Percentiles rank a stretch among this genome's conserved stretches.
These are phyloP conservation scores for Plantago ovata DNA, from an alignment of 257 asterid genomes.

Conservation along the genomic window DNA sequence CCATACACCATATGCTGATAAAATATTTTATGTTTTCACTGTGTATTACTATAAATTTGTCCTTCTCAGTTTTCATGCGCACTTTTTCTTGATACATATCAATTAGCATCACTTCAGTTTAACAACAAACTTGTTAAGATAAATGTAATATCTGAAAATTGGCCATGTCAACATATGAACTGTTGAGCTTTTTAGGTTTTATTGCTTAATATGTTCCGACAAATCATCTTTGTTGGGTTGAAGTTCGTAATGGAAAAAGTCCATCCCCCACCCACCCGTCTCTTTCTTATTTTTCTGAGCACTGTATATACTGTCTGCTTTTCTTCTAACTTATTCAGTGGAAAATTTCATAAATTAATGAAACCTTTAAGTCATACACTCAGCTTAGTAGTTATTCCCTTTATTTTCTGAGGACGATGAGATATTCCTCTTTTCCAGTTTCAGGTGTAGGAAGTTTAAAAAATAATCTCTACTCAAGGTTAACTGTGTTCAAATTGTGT, in stretches of 20 bases:
- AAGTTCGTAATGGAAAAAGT: constrained; percentile 2
- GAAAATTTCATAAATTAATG: too few species aligned
- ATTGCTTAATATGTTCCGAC: background rate
- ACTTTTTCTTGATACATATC: background rate
- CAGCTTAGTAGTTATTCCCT: constrained; percentile 1
- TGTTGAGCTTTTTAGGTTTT: background rate
- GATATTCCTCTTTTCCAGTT: constrained; percentile 6
- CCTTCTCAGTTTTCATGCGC: background rate
- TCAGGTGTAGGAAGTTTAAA: constrained; percentile 8
- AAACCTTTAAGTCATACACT: too few species aligned
- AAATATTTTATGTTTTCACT: too few species aligned
- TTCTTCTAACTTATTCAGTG: too few species aligned
- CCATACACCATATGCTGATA: background rate
- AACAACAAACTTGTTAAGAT: constrained; percentile 3
- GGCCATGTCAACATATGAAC: constrained; percentile 1
- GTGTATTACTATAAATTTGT: background rate
- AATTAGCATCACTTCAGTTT: constrained; percentile 8
- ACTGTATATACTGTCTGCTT: too few species aligned
- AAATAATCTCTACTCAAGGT: constrained; percentile 15
- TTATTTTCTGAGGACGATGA: constrained; percentile 11
- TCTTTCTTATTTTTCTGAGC: too few species aligned
- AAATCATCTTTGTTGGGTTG: constrained; percentile 13
- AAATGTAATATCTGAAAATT: constrained; percentile 1
- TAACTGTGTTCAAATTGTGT: constrained; percentile 22
- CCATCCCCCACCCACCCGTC: too few species aligned